phyloP scores from a whole-genome alignment of 1,139 yeast species.

The Geotrichum candidum region DNA sequence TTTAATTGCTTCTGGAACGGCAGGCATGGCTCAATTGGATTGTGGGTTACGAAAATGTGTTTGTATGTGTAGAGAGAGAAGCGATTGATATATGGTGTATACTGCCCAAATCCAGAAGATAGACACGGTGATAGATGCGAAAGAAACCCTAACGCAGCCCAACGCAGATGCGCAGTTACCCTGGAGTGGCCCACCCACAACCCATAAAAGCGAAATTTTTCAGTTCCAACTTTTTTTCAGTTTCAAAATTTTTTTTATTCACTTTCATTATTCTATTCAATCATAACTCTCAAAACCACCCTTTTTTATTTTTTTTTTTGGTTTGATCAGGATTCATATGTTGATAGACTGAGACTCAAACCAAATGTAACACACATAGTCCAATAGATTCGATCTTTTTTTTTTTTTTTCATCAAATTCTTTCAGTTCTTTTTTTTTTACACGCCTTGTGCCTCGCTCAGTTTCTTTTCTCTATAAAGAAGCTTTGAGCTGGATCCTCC shows the following conservation, averaged over 20 bases:
- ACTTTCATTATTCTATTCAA: neutral
- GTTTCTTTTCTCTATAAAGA: neutral
- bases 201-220: neutral
- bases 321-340: no score
- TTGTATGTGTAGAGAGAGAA: neutral
- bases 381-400: neutral
- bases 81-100: neutral
- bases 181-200: neutral
- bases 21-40: neutral
- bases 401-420: neutral
- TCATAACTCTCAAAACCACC: no score
- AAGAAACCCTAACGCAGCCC: neutral
- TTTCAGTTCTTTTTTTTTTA: neutral
- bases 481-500: neutral
- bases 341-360: neutral
- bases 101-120: neutral
- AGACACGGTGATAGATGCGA: neutral
- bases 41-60: neutral
- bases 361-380: neutral
- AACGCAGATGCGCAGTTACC: neutral
- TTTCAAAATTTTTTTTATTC: neutral
- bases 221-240: neutral
- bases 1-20: neutral
- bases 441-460: slow-evolving; percentile 1
- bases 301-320: no score